Base-by-base conservation (phyloP, 768 basidiomycete genomes). In the Glaciozyma antarctica region DNA sequence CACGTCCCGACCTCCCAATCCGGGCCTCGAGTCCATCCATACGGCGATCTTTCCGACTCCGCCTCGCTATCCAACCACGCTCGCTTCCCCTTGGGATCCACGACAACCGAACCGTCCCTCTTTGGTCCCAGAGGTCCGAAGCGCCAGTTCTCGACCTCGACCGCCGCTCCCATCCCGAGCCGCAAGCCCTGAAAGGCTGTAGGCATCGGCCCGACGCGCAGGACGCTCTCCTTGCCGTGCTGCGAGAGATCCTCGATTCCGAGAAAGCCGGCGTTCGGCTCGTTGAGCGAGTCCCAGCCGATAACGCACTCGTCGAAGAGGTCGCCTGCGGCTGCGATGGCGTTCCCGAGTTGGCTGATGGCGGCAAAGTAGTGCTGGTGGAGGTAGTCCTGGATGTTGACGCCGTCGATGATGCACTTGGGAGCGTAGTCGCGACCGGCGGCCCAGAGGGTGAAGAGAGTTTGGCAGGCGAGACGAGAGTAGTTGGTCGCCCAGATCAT, bases 401-500 rank as follows among this genome's bases (percentile, higher is more conserved):
- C 76, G n/a, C 84, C 88, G 75, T 98, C 90, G 68, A 98, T 86
- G 72, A 87, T 77, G 76, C 92, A 97, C 61, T 85, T 85, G 0
- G 95, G 95, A 0, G 95, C 91, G 75, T 88, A 98, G 49, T 85
- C 84, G 12, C 84, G 82, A 1, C 92, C 92, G 26, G 87, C 91
- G 75, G 88, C 98, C 81, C 97, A 98, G 68, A 99, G 82, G 10
- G 94, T 91, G 79, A 94, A 94, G 60, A 95, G 75, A 16, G 91
- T 94, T 75, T 91, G 88, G 24, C 85, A 85, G 58, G 87, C 83
- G 34, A 97, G 85, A 22, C 88, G 88, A 49, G 88, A 85, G 74
- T 97, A 97, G 75, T 98, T 97, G 30, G 94, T 97, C 10, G 86
- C 84, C 95, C 95, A 99, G 66, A 91, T 83, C 95, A 99, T 99